Evolutionary conservation across 2,329 filamentous ascomycete species (phyloP).

Genomic region (Clonostachys chloroleuca): DNA sequence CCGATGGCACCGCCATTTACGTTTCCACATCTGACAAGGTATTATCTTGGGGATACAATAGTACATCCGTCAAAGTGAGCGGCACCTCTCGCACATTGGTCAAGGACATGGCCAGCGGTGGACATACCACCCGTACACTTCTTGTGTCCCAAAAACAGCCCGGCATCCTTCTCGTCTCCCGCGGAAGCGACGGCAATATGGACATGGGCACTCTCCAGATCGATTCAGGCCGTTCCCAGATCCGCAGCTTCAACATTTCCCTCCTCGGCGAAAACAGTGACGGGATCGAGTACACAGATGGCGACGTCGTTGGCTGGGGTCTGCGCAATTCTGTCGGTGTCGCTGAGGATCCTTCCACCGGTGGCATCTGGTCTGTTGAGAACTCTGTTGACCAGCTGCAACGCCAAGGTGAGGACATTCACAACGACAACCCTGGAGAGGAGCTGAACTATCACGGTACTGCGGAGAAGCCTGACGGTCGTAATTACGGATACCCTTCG

Average conservation of each 20-base stretch:
- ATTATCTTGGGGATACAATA: constrained; percentile 62
- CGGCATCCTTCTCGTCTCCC: constrained; percentile 58
- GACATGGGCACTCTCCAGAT: constrained; percentile 48
- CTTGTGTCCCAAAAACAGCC: constrained; percentile 51
- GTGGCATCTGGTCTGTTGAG: constrained; percentile 58
- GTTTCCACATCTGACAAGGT: constrained; percentile 55
- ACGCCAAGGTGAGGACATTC: constrained; percentile 55
- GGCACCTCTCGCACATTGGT: constrained; percentile 46
- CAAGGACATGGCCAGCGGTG: constrained; percentile 55
- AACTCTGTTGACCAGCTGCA: constrained; percentile 64
- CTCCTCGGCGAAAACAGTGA: constrained; percentile 14
- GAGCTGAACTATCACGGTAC: constrained; percentile 70
- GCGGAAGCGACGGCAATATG: constrained; percentile 60
- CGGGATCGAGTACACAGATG: constrained; percentile 41
- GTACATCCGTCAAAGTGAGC: constrained; percentile 31
- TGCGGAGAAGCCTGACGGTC: constrained; percentile 27
- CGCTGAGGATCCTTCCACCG: constrained; percentile 52
- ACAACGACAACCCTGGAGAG: constrained; percentile 67
- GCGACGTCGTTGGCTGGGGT: constrained; percentile 59
- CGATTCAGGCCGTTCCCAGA: constrained; percentile 57
- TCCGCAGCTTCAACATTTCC: constrained; percentile 52
- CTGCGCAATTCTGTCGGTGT: constrained; percentile 69
- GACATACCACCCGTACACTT: constrained; percentile 64
- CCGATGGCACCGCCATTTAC: constrained; percentile 48
- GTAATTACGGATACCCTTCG: constrained; percentile 67